Conservation (phyloP, 768 basidiomycete genomes). For the Tephrocybe sp. region DNA sequence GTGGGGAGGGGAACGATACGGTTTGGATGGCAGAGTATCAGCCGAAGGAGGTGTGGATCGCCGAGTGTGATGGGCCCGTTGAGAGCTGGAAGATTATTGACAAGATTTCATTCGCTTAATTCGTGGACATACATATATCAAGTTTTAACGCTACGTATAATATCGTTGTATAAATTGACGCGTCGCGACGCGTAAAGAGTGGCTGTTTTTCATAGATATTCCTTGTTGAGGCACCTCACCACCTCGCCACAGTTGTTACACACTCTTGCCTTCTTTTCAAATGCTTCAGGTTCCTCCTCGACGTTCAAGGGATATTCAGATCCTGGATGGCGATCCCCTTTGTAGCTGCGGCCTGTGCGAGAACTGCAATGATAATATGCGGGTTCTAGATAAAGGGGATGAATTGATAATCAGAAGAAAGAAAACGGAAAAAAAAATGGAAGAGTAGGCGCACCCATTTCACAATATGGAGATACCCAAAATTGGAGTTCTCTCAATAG, state of each 20-base stretch:
- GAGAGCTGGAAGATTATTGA: conserved; percentile 53
- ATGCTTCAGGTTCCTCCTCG: conserved; percentile 21
- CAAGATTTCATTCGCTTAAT: conserved; percentile 19
- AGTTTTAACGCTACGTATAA: neutral
- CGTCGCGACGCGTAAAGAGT: neutral
- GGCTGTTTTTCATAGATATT: conserved; percentile 9
- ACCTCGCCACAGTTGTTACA: conserved; percentile 31
- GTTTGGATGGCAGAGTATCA: conserved; percentile 41
- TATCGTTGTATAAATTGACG: neutral
- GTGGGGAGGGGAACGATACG: conserved; percentile 24
- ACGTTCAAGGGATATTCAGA: conserved; percentile 10
- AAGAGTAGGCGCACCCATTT: too few species aligned
- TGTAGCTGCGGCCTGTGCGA: conserved; percentile 22
- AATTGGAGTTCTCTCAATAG: conserved; percentile 31
- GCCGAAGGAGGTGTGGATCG: conserved; percentile 55
- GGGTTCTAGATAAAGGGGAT: conserved; percentile 21
- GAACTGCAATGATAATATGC: conserved; percentile 27
- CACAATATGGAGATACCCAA: conserved; percentile 30
- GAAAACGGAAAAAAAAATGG: too few species aligned
- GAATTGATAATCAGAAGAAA: too few species aligned
- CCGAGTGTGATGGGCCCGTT: conserved; percentile 58
- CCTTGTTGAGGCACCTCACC: conserved; percentile 14
- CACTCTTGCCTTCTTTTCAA: conserved; percentile 22
- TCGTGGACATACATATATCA: neutral
- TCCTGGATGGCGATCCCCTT: conserved; percentile 32